Percentiles rank a stretch among this genome's conserved stretches.
These are phyloP conservation scores for Neofusicoccum ribis DNA, from an alignment of 2,329 filamentous ascomycete genomes.

Conservation along the genomic window DNA sequence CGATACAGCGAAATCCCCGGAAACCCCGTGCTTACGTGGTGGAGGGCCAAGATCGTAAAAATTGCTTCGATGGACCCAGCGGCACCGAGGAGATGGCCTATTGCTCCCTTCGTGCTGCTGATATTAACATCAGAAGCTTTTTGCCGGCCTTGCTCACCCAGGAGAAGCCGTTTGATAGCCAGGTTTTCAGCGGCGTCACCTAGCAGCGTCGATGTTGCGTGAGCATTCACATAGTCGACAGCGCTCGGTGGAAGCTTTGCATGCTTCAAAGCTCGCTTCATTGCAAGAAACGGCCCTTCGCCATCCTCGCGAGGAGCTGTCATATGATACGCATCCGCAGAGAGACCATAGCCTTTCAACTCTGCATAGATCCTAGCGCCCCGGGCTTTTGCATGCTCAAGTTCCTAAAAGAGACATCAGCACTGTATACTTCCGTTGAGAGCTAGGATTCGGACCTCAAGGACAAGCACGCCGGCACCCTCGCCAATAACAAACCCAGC, in stretches of 20 bases:
- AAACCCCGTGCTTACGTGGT: slow-evolving; percentile 61
- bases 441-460: slow-evolving; percentile 59
- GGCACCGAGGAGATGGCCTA: slow-evolving; percentile 88
- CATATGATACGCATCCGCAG: slow-evolving; percentile 89
- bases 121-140: slow-evolving; percentile 69
- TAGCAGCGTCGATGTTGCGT: slow-evolving; percentile 83
- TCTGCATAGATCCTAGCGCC: slow-evolving; percentile 86
- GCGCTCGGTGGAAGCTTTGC: slow-evolving; percentile 67
- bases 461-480: slow-evolving; percentile 80
- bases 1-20: not conserved
- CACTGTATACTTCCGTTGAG: not conserved
- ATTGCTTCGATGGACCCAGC: slow-evolving; percentile 88
- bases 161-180: slow-evolving; percentile 76
- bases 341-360: slow-evolving; percentile 83
- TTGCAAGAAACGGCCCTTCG: slow-evolving; percentile 76
- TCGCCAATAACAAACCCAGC: slow-evolving; percentile 91
- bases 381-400: slow-evolving; percentile 80
- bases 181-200: slow-evolving; percentile 86
- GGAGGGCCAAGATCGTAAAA: slow-evolving; percentile 76
- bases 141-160: slow-evolving; percentile 67
- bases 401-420: slow-evolving; percentile 54
- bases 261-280: slow-evolving; percentile 77
- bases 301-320: slow-evolving; percentile 86
- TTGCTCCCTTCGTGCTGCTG: slow-evolving; percentile 90
- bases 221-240: slow-evolving; percentile 93